phyloP scores from a whole-genome alignment of 225 moss, liverwort and hornwort species.

The Marchantia polymorpha region DNA sequence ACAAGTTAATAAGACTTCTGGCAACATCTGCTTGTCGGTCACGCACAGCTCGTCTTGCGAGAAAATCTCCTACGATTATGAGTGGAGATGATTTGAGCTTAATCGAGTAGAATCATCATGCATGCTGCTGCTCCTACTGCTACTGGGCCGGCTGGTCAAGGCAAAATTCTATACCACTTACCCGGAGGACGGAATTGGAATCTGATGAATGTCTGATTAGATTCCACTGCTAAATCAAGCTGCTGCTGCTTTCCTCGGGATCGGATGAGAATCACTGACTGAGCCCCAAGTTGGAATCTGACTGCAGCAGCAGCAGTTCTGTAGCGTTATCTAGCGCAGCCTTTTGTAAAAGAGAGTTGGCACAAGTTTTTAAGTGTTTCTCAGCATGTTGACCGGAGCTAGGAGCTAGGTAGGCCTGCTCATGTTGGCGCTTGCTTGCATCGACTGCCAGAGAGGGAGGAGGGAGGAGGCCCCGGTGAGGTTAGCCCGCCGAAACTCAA shows the following conservation, averaged over 20 bases:
- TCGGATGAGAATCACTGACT: background rate
- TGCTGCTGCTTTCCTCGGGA: background rate
- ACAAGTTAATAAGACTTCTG: too few relatives aligned
- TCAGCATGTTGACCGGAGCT: background rate
- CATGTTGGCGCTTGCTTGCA: background rate
- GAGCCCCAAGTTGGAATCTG: background rate
- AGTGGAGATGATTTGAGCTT: background rate
- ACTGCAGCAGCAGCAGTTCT: background rate
- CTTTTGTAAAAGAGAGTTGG: background rate
- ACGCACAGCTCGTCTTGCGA: background rate
- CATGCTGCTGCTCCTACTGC: background rate
- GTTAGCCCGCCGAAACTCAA: background rate
- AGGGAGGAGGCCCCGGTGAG: background rate
- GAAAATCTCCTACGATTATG: background rate
- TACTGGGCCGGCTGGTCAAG: background rate
- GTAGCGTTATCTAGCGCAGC: constrained; percentile 11
- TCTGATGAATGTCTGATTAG: background rate
- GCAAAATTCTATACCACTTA: background rate
- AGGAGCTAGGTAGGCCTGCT: background rate
- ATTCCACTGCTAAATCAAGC: constrained; percentile 6
- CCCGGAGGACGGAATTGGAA: background rate
- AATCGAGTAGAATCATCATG: background rate
- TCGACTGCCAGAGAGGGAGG: background rate
- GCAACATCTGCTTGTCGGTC: background rate
- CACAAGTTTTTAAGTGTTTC: background rate